These are phyloP conservation scores for Saprolegnia diclina DNA, from an alignment of 352 stramenopile species.

Conservation along the genomic window DNA sequence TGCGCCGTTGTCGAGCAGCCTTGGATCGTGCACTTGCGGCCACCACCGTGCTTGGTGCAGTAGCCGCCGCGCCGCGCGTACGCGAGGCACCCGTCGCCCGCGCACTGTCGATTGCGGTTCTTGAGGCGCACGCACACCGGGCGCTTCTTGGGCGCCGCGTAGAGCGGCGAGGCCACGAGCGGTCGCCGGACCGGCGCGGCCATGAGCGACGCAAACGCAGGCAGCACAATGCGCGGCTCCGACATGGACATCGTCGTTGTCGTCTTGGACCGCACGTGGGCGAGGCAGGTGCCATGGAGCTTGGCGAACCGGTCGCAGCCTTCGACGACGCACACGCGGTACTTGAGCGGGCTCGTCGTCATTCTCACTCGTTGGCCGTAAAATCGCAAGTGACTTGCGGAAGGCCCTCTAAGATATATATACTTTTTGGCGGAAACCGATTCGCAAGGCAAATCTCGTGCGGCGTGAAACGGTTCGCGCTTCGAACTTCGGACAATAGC, in stretches of 20 bases:
- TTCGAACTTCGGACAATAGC: background rate
- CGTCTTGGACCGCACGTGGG: background rate
- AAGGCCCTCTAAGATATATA: conserved; percentile 2
- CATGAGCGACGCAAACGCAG: background rate
- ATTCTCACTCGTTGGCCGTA: background rate
- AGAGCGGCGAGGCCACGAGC: background rate
- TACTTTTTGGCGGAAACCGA: conserved; percentile 12
- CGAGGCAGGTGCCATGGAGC: conserved; percentile 7
- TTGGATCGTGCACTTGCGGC: conserved; percentile 20
- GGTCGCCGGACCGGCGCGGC: background rate
- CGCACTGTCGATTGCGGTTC: conserved; percentile 18
- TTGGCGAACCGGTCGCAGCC: conserved; percentile 2
- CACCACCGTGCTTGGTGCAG: conserved; percentile 20
- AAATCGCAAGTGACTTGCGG: background rate
- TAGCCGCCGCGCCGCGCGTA: conserved; percentile 21
- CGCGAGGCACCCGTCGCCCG: background rate
- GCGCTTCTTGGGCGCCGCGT: background rate
- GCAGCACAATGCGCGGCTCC: background rate
- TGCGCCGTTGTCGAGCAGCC: conserved; percentile 15
- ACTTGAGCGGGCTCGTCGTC: background rate
- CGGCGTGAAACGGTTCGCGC: background rate
- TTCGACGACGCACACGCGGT: conserved; percentile 3
- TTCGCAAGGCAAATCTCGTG: background rate
- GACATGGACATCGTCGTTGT: background rate
- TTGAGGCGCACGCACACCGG: background rate